phyloP scores from a whole-genome alignment of 495 filamentous ascomycete species.

The Tuber magnatum region DNA sequence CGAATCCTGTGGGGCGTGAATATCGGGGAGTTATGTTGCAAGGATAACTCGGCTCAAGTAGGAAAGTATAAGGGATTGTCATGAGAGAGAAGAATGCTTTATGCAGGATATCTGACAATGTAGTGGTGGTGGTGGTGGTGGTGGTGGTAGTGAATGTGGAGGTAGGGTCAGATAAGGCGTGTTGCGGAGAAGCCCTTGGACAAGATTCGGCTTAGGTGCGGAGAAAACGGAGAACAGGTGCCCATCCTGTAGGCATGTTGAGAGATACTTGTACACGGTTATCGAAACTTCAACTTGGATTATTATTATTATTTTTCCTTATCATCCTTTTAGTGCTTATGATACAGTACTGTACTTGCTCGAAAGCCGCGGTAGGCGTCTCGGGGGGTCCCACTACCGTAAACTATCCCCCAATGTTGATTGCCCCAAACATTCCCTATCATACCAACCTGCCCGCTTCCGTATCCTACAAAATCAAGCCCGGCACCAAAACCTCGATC shows the following conservation, averaged over 20 bases:
- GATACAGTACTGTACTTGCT: not conserved
- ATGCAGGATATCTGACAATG: not conserved
- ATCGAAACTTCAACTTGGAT: not conserved
- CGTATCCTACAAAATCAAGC: not conserved
- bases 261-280: not conserved
- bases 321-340: not conserved
- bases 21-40: not conserved
- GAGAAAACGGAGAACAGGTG: constrained; percentile 1
- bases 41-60: not conserved
- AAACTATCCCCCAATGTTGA: not conserved
- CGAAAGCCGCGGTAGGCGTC: not conserved
- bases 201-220: not conserved
- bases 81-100: constrained; percentile 1
- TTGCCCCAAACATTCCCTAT: not conserved
- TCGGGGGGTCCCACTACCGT: not conserved
- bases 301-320: not conserved
- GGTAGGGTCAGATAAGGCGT: not conserved
- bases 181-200: not conserved
- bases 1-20: not conserved
- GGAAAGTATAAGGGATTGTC: not conserved
- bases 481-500: not conserved
- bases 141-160: not conserved
- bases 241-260: not conserved
- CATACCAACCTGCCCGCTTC: not conserved
- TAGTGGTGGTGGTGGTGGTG: not conserved